Conservation (phyloP, 305 asterid genomes). For the Fraxinus dipetala region DNA sequence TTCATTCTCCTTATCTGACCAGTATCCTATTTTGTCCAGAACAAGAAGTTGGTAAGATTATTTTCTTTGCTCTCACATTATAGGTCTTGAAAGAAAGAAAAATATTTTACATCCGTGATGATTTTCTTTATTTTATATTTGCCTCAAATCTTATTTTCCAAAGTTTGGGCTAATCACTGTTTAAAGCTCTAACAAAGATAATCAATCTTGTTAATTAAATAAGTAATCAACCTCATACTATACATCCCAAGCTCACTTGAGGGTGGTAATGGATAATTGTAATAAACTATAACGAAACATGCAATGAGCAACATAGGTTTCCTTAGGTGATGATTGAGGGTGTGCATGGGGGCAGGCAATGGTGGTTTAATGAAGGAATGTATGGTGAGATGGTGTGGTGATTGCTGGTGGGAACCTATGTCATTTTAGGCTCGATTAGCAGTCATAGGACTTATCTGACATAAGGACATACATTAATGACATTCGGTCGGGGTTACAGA, state of each 20-base stretch:
- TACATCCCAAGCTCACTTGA: not conserved
- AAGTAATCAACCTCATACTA: not conserved
- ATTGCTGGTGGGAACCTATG: not conserved
- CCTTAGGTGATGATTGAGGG: not conserved
- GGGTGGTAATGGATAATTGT: not conserved
- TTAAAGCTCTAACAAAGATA: not conserved
- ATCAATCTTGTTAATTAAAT: not conserved
- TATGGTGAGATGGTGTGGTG: not conserved
- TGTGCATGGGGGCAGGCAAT: not conserved
- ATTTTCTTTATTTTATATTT: not conserved
- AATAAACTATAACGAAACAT: not conserved
- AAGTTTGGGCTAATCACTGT: not conserved
- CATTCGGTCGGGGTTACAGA: not conserved
- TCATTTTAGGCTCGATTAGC: not conserved
- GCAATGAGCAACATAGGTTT: not conserved
- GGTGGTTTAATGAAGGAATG: not conserved
- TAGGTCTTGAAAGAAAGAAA: not conserved
- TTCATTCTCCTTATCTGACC: not conserved
- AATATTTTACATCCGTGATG: not conserved
- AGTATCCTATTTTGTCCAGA: not conserved
- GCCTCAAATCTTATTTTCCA: not conserved
- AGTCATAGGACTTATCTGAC: not conserved
- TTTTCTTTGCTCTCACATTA: not conserved
- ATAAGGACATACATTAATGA: not conserved
- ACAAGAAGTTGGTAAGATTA: not conserved